Percentiles rank a stretch among this genome's conserved stretches.
phyloP scores from a whole-genome alignment of 108 stramenopile species.

The Aurantiochytrium sp. region DNA sequence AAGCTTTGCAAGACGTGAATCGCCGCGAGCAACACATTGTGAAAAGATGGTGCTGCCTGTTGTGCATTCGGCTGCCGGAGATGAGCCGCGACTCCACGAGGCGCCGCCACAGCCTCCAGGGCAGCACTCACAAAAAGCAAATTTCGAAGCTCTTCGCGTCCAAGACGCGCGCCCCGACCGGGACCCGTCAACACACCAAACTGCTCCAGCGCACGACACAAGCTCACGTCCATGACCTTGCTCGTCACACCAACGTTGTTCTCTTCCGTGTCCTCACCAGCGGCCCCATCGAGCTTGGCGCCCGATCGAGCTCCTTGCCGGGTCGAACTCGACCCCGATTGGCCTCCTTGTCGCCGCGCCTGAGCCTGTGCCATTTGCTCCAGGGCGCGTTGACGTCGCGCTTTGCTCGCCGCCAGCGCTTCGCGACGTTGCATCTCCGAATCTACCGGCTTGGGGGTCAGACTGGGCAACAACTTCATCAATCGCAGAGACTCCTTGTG shows the following conservation, averaged over 20 bases:
- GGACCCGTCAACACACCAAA: background rate
- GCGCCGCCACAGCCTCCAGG: background rate
- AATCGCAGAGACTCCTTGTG: constrained; percentile 1
- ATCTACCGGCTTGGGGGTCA: background rate
- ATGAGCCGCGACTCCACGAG: background rate
- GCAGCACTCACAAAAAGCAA: background rate
- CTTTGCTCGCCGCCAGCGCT: background rate
- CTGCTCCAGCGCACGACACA: background rate
- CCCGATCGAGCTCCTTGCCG: background rate
- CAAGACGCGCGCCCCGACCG: background rate
- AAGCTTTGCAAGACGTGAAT: background rate
- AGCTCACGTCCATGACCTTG: background rate
- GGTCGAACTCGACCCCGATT: background rate
- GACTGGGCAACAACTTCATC: background rate
- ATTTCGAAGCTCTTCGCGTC: background rate
- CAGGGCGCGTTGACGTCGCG: background rate
- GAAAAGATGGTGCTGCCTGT: background rate
- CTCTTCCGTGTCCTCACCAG: background rate
- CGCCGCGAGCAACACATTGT: background rate
- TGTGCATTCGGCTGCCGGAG: background rate
- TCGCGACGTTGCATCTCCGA: background rate
- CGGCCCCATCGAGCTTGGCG: background rate
- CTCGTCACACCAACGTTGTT: too few relatives aligned
- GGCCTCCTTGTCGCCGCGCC: background rate
- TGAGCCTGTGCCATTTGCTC: background rate